A percentile compares a stretch with the other conserved stretches of the same genome.
phyloP scores from a whole-genome alignment of 2,329 filamentous ascomycete genomes.

The Colletotrichum costaricense region DNA sequence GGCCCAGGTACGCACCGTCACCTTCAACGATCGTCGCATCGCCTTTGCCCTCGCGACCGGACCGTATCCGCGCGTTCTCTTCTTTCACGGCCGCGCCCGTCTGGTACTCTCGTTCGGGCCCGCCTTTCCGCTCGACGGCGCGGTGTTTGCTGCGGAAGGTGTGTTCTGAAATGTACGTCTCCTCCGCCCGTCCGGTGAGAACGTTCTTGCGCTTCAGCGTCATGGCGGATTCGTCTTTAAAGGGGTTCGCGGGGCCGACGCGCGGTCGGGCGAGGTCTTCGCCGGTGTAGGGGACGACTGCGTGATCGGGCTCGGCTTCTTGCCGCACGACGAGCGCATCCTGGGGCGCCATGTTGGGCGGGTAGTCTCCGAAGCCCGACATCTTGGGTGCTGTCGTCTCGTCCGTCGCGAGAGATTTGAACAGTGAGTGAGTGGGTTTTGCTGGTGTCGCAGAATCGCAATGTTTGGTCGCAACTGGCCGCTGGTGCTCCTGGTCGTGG shows the following conservation, averaged over 20 bases:
- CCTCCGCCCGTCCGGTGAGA: slow-evolving; percentile 86
- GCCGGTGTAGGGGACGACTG: slow-evolving; percentile 74
- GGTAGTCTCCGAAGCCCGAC: slow-evolving; percentile 72
- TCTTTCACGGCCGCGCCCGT: slow-evolving; percentile 73
- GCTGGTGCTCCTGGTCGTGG: not conserved
- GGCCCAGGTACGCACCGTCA: slow-evolving; percentile 88
- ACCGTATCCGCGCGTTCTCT: slow-evolving; percentile 72
- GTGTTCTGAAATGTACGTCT: slow-evolving; percentile 89
- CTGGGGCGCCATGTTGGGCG: slow-evolving; percentile 73
- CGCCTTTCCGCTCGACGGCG: slow-evolving; percentile 77
- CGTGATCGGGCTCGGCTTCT: slow-evolving; percentile 66
- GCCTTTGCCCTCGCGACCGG: slow-evolving; percentile 87
- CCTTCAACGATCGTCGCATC: slow-evolving; percentile 87
- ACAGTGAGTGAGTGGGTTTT: slow-evolving; percentile 7
- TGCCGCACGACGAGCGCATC: slow-evolving; percentile 72
- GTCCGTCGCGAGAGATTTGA: slow-evolving; percentile 5
- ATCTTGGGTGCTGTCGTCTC: slow-evolving; percentile 51
- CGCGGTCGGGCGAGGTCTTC: slow-evolving; percentile 75
- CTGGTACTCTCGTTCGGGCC: slow-evolving; percentile 66
- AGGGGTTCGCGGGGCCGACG: slow-evolving; percentile 80
- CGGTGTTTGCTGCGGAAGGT: slow-evolving; percentile 90
- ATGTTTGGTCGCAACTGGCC: not conserved
- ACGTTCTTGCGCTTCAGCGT: slow-evolving; percentile 82
- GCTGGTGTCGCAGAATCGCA: slow-evolving; percentile 22
- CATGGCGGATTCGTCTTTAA: slow-evolving; percentile 68